Conservation (phyloP, 2,329 filamentous ascomycete genomes). For the Fusarium sp. region DNA sequence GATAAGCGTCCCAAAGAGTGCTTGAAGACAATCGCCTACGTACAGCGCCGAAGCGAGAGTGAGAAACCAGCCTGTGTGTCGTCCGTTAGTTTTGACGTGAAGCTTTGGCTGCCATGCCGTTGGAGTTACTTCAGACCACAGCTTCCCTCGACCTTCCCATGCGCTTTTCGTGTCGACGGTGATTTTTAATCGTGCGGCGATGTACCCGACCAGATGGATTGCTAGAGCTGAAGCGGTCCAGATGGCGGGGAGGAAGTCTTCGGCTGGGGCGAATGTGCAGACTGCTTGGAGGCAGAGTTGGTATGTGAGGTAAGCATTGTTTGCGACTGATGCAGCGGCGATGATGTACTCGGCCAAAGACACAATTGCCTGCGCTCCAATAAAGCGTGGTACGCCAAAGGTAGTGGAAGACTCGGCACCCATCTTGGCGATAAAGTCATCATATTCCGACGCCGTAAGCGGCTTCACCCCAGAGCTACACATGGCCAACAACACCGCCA, state of each 20-base stretch:
- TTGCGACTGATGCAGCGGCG: constrained; percentile 16
- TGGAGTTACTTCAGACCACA: constrained; percentile 2
- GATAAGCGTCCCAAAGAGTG: constrained; percentile 19
- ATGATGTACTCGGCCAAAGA: constrained; percentile 6
- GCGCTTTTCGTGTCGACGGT: not conserved
- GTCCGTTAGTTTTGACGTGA: not conserved
- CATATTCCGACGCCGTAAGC: constrained; percentile 14
- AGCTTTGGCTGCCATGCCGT: constrained; percentile 11
- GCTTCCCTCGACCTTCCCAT: not conserved
- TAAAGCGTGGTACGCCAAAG: not conserved
- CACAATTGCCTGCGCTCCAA: not conserved
- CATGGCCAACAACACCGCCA: constrained; percentile 32
- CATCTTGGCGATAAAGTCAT: constrained; percentile 5
- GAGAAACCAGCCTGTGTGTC: constrained; percentile 12
- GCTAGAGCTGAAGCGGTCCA: constrained; percentile 3
- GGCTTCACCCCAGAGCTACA: constrained; percentile 24
- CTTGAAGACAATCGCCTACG: constrained; percentile 23
- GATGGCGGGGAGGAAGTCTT: constrained; percentile 22
- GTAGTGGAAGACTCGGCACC: not conserved
- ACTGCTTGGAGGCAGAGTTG: constrained; percentile 25
- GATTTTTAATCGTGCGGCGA: constrained; percentile 2
- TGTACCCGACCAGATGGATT: constrained; percentile 5
- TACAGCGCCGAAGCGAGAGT: constrained; percentile 10
- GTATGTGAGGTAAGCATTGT: constrained; percentile 23
- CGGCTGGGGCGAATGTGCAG: constrained; percentile 24